Evolutionary conservation across 2,329 filamentous ascomycete genomes (phyloP), one percentile per base, ranked within the genome.

Genomic region (Chaetomium strumarium): DNA sequence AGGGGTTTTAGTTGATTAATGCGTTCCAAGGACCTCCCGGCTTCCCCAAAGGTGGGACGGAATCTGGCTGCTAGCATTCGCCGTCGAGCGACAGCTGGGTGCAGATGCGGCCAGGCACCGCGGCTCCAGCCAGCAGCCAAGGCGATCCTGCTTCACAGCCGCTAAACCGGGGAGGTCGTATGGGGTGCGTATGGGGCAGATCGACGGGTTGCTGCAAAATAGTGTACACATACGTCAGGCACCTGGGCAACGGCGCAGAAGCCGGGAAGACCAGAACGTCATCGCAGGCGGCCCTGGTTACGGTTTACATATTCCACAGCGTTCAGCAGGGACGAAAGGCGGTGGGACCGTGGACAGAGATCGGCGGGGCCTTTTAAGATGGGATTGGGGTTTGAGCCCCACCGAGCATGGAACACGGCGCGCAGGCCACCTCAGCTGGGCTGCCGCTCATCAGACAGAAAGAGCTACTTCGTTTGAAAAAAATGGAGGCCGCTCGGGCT

Each of bases 251-350:
- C 29, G 42, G 17, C 39, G 37, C 38, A 43, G 40, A 20, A 29
- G 30, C 45, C 31, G 33, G 48, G 41, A 36, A 31, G 38, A 54
- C 31, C 41, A 56, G 56, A 51, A 58, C 56, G 56, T 58, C 56
- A 58, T 58, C 46, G 14, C 52, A 52, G 41, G 33, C 37, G 38
- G 30, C 41, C 49, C 33, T 14, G 36, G 44, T 39, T 33, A 41
- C 17, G 51, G 29, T 52, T 46, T 54, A 41, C 24, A 42, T 49
- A 43, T 46, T 45, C 40, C 19, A 33, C 48, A 40, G 42, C 34
- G 6, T 11, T 20, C 41, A 46, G 41, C 34, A 42, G 40, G 20
- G 40, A 8, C 13, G 40, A 9, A 13, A 30, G 40, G 20, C 40
- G 3, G 34, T 37, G 46, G 36, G 46, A 14, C 49, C 3, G 20